A percentile compares a stretch with the other conserved stretches of the same genome.
Evolutionary conservation across 1,284 basidiomycete genomes (phyloP).

Genomic region (Ceratobasidium sp.): DNA sequence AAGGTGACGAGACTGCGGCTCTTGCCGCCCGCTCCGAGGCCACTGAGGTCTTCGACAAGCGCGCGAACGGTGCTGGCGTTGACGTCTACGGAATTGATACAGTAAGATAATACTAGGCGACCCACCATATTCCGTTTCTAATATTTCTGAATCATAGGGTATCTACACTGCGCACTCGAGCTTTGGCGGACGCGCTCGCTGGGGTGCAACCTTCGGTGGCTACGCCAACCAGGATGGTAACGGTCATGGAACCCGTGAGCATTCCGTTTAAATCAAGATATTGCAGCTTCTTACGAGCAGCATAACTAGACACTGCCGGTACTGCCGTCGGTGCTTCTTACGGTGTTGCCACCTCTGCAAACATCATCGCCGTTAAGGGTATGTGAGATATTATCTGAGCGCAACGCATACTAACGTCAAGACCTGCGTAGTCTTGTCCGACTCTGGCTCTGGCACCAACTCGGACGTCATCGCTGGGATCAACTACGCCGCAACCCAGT

Average conservation of each 20-base stretch:
- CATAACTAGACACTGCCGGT: conserved; percentile 58
- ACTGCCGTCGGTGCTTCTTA: too few relatives aligned
- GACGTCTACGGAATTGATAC: conserved; percentile 47
- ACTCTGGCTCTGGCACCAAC: conserved; percentile 95
- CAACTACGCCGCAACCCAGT: conserved; percentile 79
- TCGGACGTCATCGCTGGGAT: conserved; percentile 92
- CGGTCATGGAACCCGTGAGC: conserved; percentile 47
- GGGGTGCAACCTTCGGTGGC: conserved; percentile 46
- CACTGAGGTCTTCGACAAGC: conserved; percentile 2
- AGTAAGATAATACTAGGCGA: neutral
- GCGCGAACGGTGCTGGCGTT: conserved; percentile 32
- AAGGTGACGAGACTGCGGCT: conserved; percentile 13
- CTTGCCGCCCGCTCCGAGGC: neutral
- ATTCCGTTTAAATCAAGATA: too few relatives aligned
- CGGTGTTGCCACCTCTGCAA: conserved; percentile 94
- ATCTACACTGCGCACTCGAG: conserved; percentile 36
- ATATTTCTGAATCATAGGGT: neutral
- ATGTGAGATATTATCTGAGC: too few relatives aligned
- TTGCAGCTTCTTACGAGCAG: too few relatives aligned
- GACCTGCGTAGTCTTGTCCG: too few relatives aligned
- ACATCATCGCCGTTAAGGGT: conserved; percentile 95
- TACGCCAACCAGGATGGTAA: conserved; percentile 42
- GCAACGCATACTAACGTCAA: too few relatives aligned
- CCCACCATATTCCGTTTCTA: too few relatives aligned
- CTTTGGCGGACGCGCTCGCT: conserved; percentile 49